A percentile compares a stretch with the other conserved stretches of the same genome.
Conservation (phyloP, 1,139 yeast species). For the Candida gigantensis region DNA sequence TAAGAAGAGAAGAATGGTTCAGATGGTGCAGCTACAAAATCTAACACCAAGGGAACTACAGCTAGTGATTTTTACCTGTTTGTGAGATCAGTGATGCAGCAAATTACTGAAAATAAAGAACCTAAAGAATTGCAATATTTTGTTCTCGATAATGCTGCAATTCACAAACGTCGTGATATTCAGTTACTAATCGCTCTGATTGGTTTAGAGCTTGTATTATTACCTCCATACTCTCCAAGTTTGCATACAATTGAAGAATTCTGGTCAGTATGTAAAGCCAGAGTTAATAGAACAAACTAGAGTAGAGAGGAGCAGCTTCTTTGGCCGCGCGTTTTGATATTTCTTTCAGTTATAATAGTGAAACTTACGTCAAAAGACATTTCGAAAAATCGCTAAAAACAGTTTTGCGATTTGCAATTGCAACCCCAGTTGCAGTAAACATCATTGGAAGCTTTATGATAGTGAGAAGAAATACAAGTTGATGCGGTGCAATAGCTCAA, state of each 20-base stretch:
- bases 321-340: too few relatives aligned
- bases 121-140: slow-evolving; percentile 4
- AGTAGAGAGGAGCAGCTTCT: slow-evolving; percentile 3
- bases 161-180: slow-evolving; percentile 7
- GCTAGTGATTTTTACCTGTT: slow-evolving; percentile 5
- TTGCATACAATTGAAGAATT: slow-evolving; percentile 10
- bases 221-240: slow-evolving; percentile 8
- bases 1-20: slow-evolving; percentile 3
- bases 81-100: slow-evolving; percentile 3
- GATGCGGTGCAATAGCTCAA: too few relatives aligned
- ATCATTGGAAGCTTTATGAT: too few relatives aligned
- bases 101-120: slow-evolving; percentile 1
- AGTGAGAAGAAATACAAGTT: too few relatives aligned
- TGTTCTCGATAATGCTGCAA: slow-evolving; percentile 8
- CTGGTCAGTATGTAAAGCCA: slow-evolving; percentile 8
- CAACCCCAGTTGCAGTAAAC: too few relatives aligned
- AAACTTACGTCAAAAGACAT: too few relatives aligned
- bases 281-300: slow-evolving; percentile 5
- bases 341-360: too few relatives aligned
- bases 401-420: too few relatives aligned
- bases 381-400: too few relatives aligned
- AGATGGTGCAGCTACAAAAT: background rate
- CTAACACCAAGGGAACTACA: slow-evolving; percentile 3
- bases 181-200: slow-evolving; percentile 6
- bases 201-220: slow-evolving; percentile 8